Conservation (phyloP, 1,139 yeast species). For the Nakaseomyces kungkrabaensis region DNA sequence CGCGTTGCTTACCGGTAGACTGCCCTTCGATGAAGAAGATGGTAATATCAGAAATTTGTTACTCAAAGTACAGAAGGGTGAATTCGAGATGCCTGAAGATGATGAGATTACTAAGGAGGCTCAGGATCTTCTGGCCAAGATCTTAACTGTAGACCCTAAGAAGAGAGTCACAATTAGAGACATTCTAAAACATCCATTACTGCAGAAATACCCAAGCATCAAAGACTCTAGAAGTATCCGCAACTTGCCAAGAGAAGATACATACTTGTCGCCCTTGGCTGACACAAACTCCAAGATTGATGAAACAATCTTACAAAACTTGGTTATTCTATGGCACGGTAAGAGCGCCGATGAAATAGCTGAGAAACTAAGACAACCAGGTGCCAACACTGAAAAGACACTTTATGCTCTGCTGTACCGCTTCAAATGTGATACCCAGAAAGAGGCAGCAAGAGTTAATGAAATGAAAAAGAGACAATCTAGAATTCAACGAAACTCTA, state of each 20-base stretch:
- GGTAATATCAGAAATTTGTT: conserved; percentile 70
- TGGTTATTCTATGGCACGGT: conserved; percentile 69
- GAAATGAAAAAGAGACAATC: conserved; percentile 22
- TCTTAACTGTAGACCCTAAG: conserved; percentile 73
- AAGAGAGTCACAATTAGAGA: conserved; percentile 66
- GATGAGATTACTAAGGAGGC: conserved; percentile 59
- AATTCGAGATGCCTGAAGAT: conserved; percentile 71
- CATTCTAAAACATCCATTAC: conserved; percentile 67
- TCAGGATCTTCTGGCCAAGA: conserved; percentile 53
- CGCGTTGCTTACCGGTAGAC: conserved; percentile 86
- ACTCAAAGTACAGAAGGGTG: conserved; percentile 84
- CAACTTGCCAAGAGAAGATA: conserved; percentile 55
- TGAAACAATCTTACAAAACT: conserved; percentile 53
- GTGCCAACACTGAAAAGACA: conserved; percentile 63
- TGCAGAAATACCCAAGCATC: conserved; percentile 45
- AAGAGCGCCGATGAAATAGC: conserved; percentile 49
- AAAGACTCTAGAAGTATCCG: conserved; percentile 35
- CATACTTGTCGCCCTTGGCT: conserved; percentile 44
- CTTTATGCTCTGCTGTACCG: conserved; percentile 52
- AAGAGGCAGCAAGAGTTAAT: conserved; percentile 22
- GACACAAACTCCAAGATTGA: conserved; percentile 41
- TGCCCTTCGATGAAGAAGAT: conserved; percentile 89
- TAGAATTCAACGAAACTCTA: conserved; percentile 5
- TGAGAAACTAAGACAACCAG: conserved; percentile 43
- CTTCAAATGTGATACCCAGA: conserved; percentile 32